phyloP scores from a whole-genome alignment of 306 rosid genomes.

The Potentilla sterilis region DNA sequence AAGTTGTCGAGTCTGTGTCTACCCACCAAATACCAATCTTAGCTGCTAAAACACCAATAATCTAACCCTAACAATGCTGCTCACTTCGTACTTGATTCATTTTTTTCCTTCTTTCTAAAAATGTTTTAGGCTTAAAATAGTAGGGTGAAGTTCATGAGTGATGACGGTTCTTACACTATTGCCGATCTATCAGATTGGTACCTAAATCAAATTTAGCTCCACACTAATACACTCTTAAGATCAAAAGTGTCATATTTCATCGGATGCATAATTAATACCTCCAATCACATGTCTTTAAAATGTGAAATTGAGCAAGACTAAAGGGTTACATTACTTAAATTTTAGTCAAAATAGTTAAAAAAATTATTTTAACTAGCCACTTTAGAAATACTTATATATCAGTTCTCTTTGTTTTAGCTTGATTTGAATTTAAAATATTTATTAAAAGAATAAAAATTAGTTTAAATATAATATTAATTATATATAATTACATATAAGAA shows the following conservation, averaged over 20 bases:
- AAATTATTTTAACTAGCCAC: no score
- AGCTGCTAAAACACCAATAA: background rate
- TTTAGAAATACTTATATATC: no score
- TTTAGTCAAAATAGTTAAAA: no score
- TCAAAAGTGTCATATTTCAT: background rate
- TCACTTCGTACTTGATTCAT: background rate
- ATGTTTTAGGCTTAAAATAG: background rate
- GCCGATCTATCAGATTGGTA: background rate
- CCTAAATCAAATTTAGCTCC: background rate
- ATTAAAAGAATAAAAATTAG: no score
- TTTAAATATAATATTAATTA: no score
- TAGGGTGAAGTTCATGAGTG: background rate
- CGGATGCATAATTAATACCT: background rate
- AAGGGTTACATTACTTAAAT: no score
- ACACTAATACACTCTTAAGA: background rate
- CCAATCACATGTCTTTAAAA: no score
- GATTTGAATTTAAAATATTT: no score
- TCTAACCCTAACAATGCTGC: background rate
- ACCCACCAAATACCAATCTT: constrained; percentile 8
- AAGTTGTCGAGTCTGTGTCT: background rate
- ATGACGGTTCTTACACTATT: background rate
- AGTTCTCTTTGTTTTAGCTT: no score
- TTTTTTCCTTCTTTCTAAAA: background rate
- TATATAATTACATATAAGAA: no score
- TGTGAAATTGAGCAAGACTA: no score